Base-by-base conservation (phyloP, 2,329 filamentous ascomycete species). In the Hypoxylon sp. region DNA sequence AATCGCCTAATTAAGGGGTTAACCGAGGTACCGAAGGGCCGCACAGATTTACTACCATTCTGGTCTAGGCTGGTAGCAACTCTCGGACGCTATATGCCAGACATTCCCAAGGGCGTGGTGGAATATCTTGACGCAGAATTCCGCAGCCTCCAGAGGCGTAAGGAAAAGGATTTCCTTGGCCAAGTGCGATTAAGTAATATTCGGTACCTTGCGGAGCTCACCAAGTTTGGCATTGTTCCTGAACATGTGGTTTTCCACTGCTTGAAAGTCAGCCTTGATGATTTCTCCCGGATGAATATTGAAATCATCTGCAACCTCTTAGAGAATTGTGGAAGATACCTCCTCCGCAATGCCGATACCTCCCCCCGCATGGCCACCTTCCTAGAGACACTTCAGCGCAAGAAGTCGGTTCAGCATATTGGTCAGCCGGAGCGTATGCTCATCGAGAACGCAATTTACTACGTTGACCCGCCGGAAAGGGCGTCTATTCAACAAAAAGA, bases 221-320 rank as follows among this genome's bases (percentile, higher is more conserved):
- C 94, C 51, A 99, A 99, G 68, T 99, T 99, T 67, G 93, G 94
- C 21, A 91, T 97, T 21, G 94, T 99, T 6, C 94, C 95, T 0
- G 94, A 99, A 71, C 94, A 99, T 71, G 93, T 99, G 59, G 95
- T 99, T 44, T 99, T 99, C 68, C 94, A 99, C 68, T 99, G 94
- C 68, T 84, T 99, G 63, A 99, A 97, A 71, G 93, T 99, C 69
- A 95, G 93, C 62, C 76, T 99, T 19, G 94, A 99, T 65, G 94
- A 99, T 67, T 99, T 99, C 67, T 97, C 94, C 2, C 84, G 93
- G 55, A 97, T 97, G 89, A 99, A 99, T 67, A 97, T 99, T 58
- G 95, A 99, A 71, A 97, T 99, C 63, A 93, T 99, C 58, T 95
- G 92, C 66, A 96, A 95, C 66, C 78, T 99, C 19, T 80, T 99